These are phyloP conservation scores for Mycena alexandri DNA, from an alignment of 768 basidiomycete genomes.

Conservation along the genomic window DNA sequence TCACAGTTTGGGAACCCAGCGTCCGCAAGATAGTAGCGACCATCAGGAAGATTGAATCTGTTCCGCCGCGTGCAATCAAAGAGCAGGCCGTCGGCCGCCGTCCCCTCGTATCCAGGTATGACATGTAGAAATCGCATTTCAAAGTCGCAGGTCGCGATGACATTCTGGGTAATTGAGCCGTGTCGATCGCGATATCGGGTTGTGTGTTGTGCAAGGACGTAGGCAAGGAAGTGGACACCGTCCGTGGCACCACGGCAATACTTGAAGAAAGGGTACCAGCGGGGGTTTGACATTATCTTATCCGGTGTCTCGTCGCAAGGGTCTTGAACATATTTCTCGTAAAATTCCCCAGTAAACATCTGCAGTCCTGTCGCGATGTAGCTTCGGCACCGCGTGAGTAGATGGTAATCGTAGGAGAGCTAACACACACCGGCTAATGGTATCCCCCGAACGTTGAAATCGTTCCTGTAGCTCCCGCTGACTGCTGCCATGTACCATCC, in stretches of 20 bases:
- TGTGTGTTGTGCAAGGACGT: conserved; percentile 33
- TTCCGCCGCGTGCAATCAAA: conserved; percentile 40
- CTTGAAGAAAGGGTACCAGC: conserved; percentile 45
- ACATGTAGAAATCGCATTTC: too few relatives aligned
- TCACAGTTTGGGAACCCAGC: conserved; percentile 42
- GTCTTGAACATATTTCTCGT: background rate
- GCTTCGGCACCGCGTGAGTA: too few relatives aligned
- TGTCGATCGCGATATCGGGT: conserved; percentile 34
- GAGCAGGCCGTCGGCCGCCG: conserved; percentile 45
- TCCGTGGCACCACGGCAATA: too few relatives aligned
- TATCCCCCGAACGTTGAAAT: conserved; percentile 21
- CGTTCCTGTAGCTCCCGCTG: conserved; percentile 29
- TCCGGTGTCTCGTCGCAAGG: conserved; percentile 21
- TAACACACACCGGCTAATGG: too few relatives aligned
- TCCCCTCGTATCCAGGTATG: conserved; percentile 52
- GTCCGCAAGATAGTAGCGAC: conserved; percentile 41
- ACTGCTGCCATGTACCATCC: conserved; percentile 20
- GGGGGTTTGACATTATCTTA: conserved; percentile 40
- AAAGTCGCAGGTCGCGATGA: conserved; percentile 46
- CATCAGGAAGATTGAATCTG: conserved; percentile 36
- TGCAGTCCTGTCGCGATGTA: background rate
- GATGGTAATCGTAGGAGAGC: too few relatives aligned
- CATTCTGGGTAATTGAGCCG: conserved; percentile 48
- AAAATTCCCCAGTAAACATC: conserved; percentile 7
- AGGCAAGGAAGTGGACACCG: too few relatives aligned